Evolutionary conservation across 169 alveolate genomes (phyloP), one percentile per base, ranked within the genome.

Genomic region (Theileria parva): DNA sequence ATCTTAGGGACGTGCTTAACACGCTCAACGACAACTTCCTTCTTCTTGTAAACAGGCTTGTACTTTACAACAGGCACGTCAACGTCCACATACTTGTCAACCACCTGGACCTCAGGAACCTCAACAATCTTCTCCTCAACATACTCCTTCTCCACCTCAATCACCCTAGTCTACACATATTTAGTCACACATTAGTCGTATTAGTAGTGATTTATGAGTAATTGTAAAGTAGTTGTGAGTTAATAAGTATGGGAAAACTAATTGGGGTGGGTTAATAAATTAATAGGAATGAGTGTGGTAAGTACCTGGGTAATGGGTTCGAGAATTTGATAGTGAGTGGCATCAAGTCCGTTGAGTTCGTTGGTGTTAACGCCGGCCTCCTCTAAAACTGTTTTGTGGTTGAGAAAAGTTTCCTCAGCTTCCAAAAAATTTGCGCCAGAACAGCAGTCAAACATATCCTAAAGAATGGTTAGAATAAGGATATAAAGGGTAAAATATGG

Each of bases 31-130:
- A 89, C 92, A 25, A 89, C 95, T 67, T 86, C 88, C 86, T 88
- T 92, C 71, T 90, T 80, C 81, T 84, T 87, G 80, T 92, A 89
- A 21, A 86, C 93, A 34, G 92, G 93, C 78, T 89, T 89, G 79
- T 92, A 89, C 80, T 89, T 71, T 6, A 89, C 87, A 44, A 89
- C 88, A 27, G 95, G 95, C 32, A 87, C 91, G 19, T 89, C 92
- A 44, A 87, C 90, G 44, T 92, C 95, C 34, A 92, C 94, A 68
- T 78, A 77, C 80, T 86, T 92, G 88, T 92, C 94, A 66, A 92
- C 95, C 23, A 83, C 92, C 64, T 92, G 93, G 64, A 92, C 92
- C 77, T 88, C 93, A 23, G 95, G 95, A 15, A 92, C 95, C 79
- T 92, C 95, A 23, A 92, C 79, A 74, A 92, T 87, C 78, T 89